Conservation (phyloP, 371 early-diverging fungal species). For the Apophysomyces variabilis region DNA sequence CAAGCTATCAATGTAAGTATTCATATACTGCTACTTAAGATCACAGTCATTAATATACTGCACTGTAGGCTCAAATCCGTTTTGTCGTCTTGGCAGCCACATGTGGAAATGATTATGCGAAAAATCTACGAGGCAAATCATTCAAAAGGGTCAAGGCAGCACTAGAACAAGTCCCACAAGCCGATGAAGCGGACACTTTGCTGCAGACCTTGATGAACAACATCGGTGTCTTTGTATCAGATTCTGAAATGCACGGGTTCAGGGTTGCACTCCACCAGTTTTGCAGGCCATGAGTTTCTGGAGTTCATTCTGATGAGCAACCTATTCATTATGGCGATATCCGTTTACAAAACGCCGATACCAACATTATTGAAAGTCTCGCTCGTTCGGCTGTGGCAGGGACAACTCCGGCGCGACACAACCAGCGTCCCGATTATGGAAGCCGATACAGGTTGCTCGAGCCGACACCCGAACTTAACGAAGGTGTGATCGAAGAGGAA, state of each 20-base stretch:
- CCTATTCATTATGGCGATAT: neutral
- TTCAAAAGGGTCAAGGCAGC: neutral
- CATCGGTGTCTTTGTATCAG: neutral
- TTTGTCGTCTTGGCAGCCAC: slow-evolving; percentile 3
- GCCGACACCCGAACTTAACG: neutral
- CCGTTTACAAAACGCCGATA: neutral
- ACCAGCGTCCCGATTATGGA: slow-evolving; percentile 5
- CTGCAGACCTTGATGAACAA: slow-evolving; percentile 1
- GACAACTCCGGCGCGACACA: neutral
- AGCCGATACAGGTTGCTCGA: neutral
- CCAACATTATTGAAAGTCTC: neutral
- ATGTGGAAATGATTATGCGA: slow-evolving; percentile 21
- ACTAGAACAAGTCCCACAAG: neutral
- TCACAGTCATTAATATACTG: neutral
- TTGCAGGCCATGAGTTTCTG: slow-evolving; percentile 15
- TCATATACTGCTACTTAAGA: neutral
- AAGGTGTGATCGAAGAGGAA: slow-evolving; percentile 4
- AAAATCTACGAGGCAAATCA: neutral
- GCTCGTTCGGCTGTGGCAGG: neutral
- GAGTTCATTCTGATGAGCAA: neutral
- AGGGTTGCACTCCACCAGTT: slow-evolving; percentile 16
- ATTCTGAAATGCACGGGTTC: slow-evolving; percentile 1
- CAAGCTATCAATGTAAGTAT: neutral
- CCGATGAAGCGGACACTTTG: slow-evolving; percentile 5
- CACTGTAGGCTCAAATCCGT: slow-evolving; percentile 10